These are phyloP conservation scores for Olyra latifolia DNA, from an alignment of 176 grass and related monocot species.

Conservation along the genomic window DNA sequence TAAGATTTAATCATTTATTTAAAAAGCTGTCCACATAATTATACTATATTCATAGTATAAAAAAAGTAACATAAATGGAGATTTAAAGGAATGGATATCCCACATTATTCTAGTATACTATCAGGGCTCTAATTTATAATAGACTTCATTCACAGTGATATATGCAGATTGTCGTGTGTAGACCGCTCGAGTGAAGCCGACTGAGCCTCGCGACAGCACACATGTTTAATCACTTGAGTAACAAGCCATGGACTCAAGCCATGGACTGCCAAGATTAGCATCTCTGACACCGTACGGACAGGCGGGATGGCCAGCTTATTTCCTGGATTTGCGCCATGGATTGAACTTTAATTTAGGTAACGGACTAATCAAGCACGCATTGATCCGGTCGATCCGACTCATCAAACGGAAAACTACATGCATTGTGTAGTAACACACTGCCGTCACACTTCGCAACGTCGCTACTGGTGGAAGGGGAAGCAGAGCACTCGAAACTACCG, in stretches of 20 bases:
- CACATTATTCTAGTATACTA: too few relatives aligned
- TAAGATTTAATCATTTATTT: too few relatives aligned
- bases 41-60: too few relatives aligned
- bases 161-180: too few relatives aligned
- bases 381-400: background rate
- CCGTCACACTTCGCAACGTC: background rate
- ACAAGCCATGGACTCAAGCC: slow-evolving; percentile 2
- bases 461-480: too few relatives aligned
- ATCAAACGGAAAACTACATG: background rate
- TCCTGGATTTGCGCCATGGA: slow-evolving; percentile 25
- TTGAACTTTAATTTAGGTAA: background rate
- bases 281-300: background rate
- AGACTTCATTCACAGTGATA: too few relatives aligned
- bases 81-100: too few relatives aligned
- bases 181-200: background rate
- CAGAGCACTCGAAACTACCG: background rate
- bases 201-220: background rate
- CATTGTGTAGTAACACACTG: background rate
- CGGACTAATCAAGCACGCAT: background rate
- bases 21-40: too few relatives aligned
- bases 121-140: too few relatives aligned
- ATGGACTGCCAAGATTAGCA: background rate
- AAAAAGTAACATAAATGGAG: too few relatives aligned
- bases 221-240: slow-evolving; percentile 13
- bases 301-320: slow-evolving; percentile 30